Conservation (phyloP, 2,329 filamentous ascomycete genomes). For the Aspergillus sp. region DNA sequence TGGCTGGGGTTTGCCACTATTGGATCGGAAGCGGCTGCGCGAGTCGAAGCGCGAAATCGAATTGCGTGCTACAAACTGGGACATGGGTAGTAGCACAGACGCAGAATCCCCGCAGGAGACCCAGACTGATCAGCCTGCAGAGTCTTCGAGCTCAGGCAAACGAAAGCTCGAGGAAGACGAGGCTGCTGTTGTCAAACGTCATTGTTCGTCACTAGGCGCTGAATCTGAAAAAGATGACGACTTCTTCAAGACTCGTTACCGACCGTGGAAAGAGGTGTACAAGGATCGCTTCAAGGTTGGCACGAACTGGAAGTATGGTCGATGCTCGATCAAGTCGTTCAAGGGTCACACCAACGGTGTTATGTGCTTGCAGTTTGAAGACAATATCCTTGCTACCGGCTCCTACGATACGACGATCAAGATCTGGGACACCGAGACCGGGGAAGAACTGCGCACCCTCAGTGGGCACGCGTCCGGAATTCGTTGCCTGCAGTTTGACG, state of each 20-base stretch:
- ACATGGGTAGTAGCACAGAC: constrained; percentile 55
- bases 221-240: constrained; percentile 40
- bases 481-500: constrained; percentile 88
- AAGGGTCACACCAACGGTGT: constrained; percentile 86
- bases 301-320: constrained; percentile 95
- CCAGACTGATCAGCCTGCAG: constrained; percentile 1
- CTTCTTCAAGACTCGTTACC: constrained; percentile 52
- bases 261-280: constrained; percentile 97
- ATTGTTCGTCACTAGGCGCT: constrained; percentile 25
- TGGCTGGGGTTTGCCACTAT: constrained; percentile 86
- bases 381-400: constrained; percentile 86
- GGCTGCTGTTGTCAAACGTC: constrained; percentile 31
- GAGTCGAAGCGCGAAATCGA: constrained; percentile 86
- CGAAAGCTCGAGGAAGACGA: constrained; percentile 30
- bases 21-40: constrained; percentile 83
- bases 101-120: constrained; percentile 27
- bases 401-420: constrained; percentile 95
- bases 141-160: constrained; percentile 19
- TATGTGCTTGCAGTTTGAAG: constrained; percentile 77
- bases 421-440: constrained; percentile 91
- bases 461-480: constrained; percentile 80
- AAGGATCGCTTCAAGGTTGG: constrained; percentile 93
- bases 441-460: constrained; percentile 81
- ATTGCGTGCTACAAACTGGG: constrained; percentile 62
- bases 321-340: constrained; percentile 80